A percentile compares a stretch with the other conserved stretches of the same genome.
Conservation (phyloP, 192 early-diverging fungal genomes). For the Backusella parvicylindrica region DNA sequence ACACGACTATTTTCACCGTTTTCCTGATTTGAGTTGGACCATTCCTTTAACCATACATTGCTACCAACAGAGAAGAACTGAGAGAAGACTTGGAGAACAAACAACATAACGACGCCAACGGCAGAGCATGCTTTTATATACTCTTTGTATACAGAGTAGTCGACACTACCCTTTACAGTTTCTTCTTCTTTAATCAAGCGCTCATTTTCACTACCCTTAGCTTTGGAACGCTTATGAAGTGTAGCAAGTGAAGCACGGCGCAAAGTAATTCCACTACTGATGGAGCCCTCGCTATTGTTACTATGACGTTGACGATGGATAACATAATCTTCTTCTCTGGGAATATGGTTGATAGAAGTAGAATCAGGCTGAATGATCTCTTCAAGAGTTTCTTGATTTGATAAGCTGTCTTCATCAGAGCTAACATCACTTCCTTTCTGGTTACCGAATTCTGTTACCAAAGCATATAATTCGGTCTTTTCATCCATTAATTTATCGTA, state of each 20-base stretch:
- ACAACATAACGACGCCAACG: conserved; percentile 51
- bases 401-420: conserved; percentile 11
- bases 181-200: conserved; percentile 78
- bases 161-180: conserved; percentile 77
- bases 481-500: conserved; percentile 62
- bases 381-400: conserved; percentile 16
- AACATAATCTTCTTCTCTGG: conserved; percentile 24
- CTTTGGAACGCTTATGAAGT: conserved; percentile 4
- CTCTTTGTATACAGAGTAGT: conserved; percentile 69
- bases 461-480: conserved; percentile 55
- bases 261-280: conserved; percentile 41
- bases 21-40: conserved; percentile 57
- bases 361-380: not conserved
- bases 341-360: conserved; percentile 21
- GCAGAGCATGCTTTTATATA: conserved; percentile 79
- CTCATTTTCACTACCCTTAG: conserved; percentile 25
- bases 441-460: conserved; percentile 76
- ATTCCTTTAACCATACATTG: conserved; percentile 73
- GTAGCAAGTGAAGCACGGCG: conserved; percentile 57
- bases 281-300: conserved; percentile 3
- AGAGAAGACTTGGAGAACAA: conserved; percentile 53
- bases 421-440: conserved; percentile 23
- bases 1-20: conserved; percentile 37
- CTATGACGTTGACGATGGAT: not conserved
- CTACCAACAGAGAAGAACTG: conserved; percentile 55